A percentile compares a stretch with the other conserved stretches of the same genome.
Evolutionary conservation across 352 stramenopile species (phyloP).

Genomic region (Globisporangium alternatum): DNA sequence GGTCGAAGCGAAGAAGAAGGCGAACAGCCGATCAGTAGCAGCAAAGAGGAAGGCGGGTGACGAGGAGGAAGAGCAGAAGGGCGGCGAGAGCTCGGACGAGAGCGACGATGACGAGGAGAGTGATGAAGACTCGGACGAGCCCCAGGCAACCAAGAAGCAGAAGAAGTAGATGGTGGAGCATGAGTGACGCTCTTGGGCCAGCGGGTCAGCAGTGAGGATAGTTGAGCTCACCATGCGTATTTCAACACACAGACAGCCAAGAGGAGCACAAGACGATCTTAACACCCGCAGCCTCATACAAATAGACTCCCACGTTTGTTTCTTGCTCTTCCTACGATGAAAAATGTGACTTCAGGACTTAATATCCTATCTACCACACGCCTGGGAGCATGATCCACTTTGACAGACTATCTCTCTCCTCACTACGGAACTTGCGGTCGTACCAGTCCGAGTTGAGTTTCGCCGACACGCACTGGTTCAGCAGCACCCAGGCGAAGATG

Average conservation of each 20-base stretch:
- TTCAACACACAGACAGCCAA: too few species aligned
- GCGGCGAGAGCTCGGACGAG: slow-evolving; percentile 15
- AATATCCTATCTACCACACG: slow-evolving; percentile 22
- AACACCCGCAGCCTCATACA: not conserved
- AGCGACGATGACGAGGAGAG: slow-evolving; percentile 20
- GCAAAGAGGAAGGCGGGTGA: slow-evolving; percentile 18
- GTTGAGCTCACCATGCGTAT: too few species aligned
- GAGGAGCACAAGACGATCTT: too few species aligned
- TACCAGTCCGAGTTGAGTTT: slow-evolving; percentile 56
- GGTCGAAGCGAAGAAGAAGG: slow-evolving; percentile 27
- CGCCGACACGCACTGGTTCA: slow-evolving; percentile 64
- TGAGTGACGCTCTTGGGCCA: too few species aligned
- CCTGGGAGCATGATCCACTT: slow-evolving; percentile 37
- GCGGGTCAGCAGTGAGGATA: too few species aligned
- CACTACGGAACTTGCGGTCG: slow-evolving; percentile 52
- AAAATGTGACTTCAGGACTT: slow-evolving; percentile 14
- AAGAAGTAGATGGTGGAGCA: slow-evolving; percentile 13
- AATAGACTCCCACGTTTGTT: slow-evolving; percentile 4
- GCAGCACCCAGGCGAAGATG: slow-evolving; percentile 48
- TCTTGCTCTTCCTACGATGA: slow-evolving; percentile 25
- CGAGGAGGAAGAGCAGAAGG: slow-evolving; percentile 30
- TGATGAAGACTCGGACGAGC: slow-evolving; percentile 11
- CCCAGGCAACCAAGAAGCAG: slow-evolving; percentile 21
- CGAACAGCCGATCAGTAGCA: slow-evolving; percentile 17
- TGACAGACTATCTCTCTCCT: slow-evolving; percentile 20